Percentiles rank a stretch among this genome's conserved stretches.
phyloP scores from a whole-genome alignment of 768 basidiomycete species.

The Clitopilus passeckerianus region DNA sequence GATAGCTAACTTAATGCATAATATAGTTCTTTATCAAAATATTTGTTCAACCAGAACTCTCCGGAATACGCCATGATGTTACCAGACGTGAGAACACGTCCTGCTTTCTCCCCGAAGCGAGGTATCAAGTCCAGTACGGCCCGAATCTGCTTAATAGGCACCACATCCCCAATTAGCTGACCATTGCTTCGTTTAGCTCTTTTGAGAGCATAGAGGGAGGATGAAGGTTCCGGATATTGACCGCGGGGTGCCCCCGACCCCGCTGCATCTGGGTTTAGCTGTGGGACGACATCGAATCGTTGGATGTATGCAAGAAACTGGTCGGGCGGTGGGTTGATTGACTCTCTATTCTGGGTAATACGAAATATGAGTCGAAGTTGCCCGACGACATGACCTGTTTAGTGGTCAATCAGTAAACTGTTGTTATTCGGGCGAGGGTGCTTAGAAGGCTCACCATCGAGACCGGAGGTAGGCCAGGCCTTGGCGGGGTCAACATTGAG shows the following conservation, averaged over 20 bases:
- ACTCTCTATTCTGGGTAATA: neutral
- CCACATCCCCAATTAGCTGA: constrained; percentile 18
- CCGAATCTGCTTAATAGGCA: constrained; percentile 17
- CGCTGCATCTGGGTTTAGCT: neutral
- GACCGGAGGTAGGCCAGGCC: constrained; percentile 10
- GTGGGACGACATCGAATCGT: constrained; percentile 16
- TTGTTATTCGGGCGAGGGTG: no score
- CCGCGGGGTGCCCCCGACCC: constrained; percentile 6
- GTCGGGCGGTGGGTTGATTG: constrained; percentile 3
- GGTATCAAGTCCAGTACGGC: constrained; percentile 20
- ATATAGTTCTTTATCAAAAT: constrained; percentile 25
- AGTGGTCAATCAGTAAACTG: no score
- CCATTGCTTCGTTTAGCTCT: constrained; percentile 9
- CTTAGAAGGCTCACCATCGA: constrained; percentile 10
- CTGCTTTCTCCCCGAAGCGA: constrained; percentile 18
- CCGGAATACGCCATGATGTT: constrained; percentile 16
- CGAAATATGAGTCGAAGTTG: constrained; percentile 2
- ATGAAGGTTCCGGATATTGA: constrained; percentile 15
- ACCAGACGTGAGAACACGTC: constrained; percentile 13
- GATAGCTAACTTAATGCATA: constrained; percentile 6
- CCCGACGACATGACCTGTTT: constrained; percentile 2
- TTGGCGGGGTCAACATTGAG: constrained; percentile 4
- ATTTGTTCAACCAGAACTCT: constrained; percentile 21
- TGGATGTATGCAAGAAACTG: constrained; percentile 20
- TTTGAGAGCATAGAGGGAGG: constrained; percentile 19